These are phyloP conservation scores for Penicillium crustosum DNA, from an alignment of 2,329 filamentous ascomycete genomes.

Conservation along the genomic window DNA sequence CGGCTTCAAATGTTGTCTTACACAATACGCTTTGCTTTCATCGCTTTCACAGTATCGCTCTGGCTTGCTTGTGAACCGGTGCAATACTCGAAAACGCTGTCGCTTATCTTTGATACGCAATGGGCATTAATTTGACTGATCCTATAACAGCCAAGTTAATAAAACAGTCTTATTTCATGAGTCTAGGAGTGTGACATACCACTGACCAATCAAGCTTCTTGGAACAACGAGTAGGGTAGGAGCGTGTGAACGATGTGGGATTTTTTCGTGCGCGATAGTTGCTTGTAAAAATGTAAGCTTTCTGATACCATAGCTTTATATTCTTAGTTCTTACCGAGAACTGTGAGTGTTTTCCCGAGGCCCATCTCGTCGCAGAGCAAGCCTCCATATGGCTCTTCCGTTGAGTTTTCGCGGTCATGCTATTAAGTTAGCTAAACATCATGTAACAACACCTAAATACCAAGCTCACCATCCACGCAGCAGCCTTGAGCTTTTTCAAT, in stretches of 20 bases:
- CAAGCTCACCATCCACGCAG: conserved; percentile 35
- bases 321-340: conserved; percentile 28
- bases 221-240: conserved; percentile 43
- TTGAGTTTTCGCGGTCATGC: conserved; percentile 33
- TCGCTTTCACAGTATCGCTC: conserved; percentile 28
- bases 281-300: conserved; percentile 22
- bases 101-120: conserved; percentile 22
- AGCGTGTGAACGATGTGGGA: conserved; percentile 17
- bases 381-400: conserved; percentile 32
- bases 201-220: conserved; percentile 35
- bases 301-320: background rate
- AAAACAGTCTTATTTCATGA: background rate
- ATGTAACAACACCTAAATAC: background rate
- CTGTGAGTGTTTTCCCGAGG: conserved; percentile 42
- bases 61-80: conserved; percentile 23
- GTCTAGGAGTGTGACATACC: conserved; percentile 24
- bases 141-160: conserved; percentile 17
- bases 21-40: background rate
- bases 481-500: conserved; percentile 29
- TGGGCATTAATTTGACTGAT: conserved; percentile 34
- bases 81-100: conserved; percentile 27
- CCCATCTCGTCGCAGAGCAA: conserved; percentile 46
- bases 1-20: background rate
- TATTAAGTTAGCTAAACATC: conserved; percentile 18
- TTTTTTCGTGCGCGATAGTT: conserved; percentile 39